Evolutionary conservation across 257 asterid species (phyloP).

Genomic region (Nicotiana knightiana): DNA sequence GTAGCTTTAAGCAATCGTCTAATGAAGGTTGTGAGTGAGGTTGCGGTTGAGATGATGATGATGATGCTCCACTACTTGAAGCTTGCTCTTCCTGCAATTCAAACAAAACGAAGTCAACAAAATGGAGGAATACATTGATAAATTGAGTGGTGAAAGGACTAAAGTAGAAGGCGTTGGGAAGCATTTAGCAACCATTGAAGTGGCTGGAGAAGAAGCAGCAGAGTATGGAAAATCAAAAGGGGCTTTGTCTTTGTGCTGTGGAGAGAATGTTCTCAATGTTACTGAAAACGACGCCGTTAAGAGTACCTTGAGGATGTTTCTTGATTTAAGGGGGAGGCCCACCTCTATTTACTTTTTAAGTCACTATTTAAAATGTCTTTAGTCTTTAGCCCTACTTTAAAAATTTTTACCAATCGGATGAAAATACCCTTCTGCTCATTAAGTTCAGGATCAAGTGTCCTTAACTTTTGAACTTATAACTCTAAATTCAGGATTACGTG

Average conservation of each 20-base stretch:
- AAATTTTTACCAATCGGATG: too few species aligned
- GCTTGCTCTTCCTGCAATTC: conserved; percentile 8
- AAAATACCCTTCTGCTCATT: too few species aligned
- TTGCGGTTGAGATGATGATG: conserved; percentile 9
- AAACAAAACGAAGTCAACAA: not conserved
- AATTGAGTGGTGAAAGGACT: not conserved
- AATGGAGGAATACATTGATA: not conserved
- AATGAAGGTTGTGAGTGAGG: conserved; percentile 28
- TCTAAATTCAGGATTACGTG: too few species aligned
- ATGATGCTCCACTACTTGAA: conserved; percentile 8
- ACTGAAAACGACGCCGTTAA: too few species aligned
- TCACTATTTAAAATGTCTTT: too few species aligned
- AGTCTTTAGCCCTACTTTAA: too few species aligned
- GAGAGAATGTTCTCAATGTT: not conserved
- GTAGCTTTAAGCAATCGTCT: conserved; percentile 56
- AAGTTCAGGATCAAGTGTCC: too few species aligned
- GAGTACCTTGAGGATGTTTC: too few species aligned
- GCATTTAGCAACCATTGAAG: not conserved
- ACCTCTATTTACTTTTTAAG: too few species aligned
- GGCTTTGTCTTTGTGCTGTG: not conserved
- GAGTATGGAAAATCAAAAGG: not conserved
- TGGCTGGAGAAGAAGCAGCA: not conserved
- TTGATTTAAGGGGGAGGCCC: too few species aligned
- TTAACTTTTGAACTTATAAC: too few species aligned
- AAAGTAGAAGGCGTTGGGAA: not conserved